phyloP scores from a whole-genome alignment of 306 rosid genomes.

The barrel medic (Medicago truncatula) region MtrunA17r5.0-ANR NC_053045.1:13473001-13473500 shows the following conservation, averaged over 20 bases:
- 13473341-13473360: slow-evolving; percentile 84
- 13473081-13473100: too few relatives aligned
- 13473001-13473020: background rate
- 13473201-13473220: background rate
- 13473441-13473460: slow-evolving; percentile 67
- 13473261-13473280: background rate
- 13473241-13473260: background rate
- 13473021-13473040: background rate
- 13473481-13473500: slow-evolving; percentile 66
- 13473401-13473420: slow-evolving; percentile 44
- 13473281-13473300: background rate
- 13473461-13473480: slow-evolving; percentile 88
- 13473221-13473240: background rate
- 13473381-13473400: slow-evolving; percentile 48
- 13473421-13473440: slow-evolving; percentile 57
- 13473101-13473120: background rate
- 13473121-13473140: background rate
- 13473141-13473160: background rate
- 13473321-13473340: slow-evolving; percentile 55
- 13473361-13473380: slow-evolving; percentile 60
- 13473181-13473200: slow-evolving; percentile 2
- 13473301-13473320: background rate
- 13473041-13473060: background rate
- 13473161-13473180: background rate
- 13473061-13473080: background rate